Conservation (phyloP, 1,139 yeast species). For the Hansenula lynferdii region DNA sequence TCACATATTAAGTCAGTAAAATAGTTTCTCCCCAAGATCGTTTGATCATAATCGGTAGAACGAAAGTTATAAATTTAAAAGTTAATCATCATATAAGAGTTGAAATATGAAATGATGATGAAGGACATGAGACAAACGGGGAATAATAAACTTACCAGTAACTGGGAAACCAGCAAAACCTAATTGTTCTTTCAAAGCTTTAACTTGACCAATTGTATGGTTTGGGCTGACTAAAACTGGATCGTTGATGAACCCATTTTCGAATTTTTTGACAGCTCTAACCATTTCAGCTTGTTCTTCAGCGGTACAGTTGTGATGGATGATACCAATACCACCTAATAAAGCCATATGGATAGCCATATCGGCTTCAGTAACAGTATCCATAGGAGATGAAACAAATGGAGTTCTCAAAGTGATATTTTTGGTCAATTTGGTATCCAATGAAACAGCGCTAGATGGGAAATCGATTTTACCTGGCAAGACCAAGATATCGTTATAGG, state of each 20-base stretch:
- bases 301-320: slow-evolving; percentile 94
- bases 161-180: slow-evolving; percentile 99
- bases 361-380: slow-evolving; percentile 93
- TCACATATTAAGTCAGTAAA: slow-evolving; percentile 31
- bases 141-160: slow-evolving; percentile 97
- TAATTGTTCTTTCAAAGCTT: slow-evolving; percentile 57
- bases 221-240: slow-evolving; percentile 83
- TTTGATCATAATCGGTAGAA: slow-evolving; percentile 97
- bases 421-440: slow-evolving; percentile 87
- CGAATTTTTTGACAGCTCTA: slow-evolving; percentile 90
- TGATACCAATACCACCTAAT: slow-evolving; percentile 98
- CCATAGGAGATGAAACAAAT: slow-evolving; percentile 98
- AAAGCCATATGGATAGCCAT: slow-evolving; percentile 99
- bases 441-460: slow-evolving; percentile 70
- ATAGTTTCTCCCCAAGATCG: slow-evolving; percentile 94
- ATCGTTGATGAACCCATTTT: slow-evolving; percentile 94
- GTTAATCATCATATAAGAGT: slow-evolving; percentile 54
- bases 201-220: slow-evolving; percentile 77
- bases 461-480: slow-evolving; percentile 94
- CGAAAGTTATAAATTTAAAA: slow-evolving; percentile 81
- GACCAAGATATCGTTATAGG: slow-evolving; percentile 93
- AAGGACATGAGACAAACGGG: slow-evolving; percentile 88
- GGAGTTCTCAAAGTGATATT: slow-evolving; percentile 90
- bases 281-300: slow-evolving; percentile 99
- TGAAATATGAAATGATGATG: not conserved